Base-by-base conservation (phyloP, 1,139 yeast genomes). In the Pichia sp. region DNA sequence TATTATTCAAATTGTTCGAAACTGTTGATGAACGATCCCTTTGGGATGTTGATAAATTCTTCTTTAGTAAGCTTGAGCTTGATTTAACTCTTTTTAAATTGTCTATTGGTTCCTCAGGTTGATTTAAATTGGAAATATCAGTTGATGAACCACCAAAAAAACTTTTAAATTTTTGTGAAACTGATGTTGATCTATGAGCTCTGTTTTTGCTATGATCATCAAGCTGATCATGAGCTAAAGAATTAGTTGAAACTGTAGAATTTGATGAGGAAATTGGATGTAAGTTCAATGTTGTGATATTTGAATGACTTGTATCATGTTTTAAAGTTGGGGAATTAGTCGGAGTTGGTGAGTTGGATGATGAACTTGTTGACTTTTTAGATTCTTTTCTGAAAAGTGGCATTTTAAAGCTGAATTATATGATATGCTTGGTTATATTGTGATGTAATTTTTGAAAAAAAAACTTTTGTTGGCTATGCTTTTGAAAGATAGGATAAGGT, bases 81-180 rank as follows among this genome's bases (percentile, higher is more conserved):
- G 58, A 51, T 36, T 48, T 27, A n/a, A 44, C 49, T 19, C 50
- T 54, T 43, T 47, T 51, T 16, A 51, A 42, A 7, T 41, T 38
- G 29, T 41, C 44, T 9, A 27, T n/a, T 11, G 41, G 18, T 10
- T 36, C 41, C 6, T 36, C 41, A 27, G 27, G 14, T 3, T 52
- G 31, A 30, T 42, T 31, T 5, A 39, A 14, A 3, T 28, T 29
- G 13, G 41, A 30, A 13, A 14, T 16, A 19, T 19, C 34, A 22
- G 22, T 30, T 33, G 45, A 31, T 39, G 49, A 56, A 29, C 61
- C 63, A 14, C 57, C 48, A 44, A 66, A 65, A 10, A 66, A 46
- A 46, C 53, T 62, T 51, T 64, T 66, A 45, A 66, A 62, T 49
- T 62, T 61, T 30, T 60, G 63, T 22, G 67, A 58, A 48, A 66